Conservation (phyloP, 805 yeast species). For the Naumovozyma baii region DNA sequence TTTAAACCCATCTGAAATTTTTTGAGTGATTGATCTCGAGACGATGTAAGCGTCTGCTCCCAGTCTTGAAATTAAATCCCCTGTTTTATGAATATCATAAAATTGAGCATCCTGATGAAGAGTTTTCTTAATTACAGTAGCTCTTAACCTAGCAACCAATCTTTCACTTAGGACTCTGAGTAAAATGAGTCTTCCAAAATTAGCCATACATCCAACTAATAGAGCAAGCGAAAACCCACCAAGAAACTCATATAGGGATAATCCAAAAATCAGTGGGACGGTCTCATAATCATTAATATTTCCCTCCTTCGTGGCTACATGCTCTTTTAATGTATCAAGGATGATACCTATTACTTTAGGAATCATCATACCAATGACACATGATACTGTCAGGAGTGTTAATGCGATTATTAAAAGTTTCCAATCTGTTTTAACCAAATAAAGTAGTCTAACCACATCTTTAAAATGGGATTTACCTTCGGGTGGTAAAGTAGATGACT, state of each 20-base stretch:
- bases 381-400: conserved; percentile 37
- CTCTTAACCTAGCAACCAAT: conserved; percentile 72
- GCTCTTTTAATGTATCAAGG: conserved; percentile 35
- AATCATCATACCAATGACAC: conserved; percentile 41
- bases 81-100: conserved; percentile 88
- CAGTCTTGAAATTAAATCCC: conserved; percentile 83
- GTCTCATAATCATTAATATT: too few species aligned
- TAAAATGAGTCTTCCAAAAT: conserved; percentile 56
- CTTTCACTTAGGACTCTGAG: conserved; percentile 64
- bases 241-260: conserved; percentile 42
- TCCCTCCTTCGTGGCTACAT: conserved; percentile 1
- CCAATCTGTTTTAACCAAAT: conserved; percentile 38
- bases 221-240: conserved; percentile 48
- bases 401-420: conserved; percentile 37
- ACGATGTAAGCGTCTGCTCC: conserved; percentile 88
- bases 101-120: conserved; percentile 85
- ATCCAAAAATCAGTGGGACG: conserved; percentile 2
- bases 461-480: not conserved
- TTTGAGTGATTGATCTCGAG: conserved; percentile 79
- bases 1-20: conserved; percentile 83
- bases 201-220: conserved; percentile 56
- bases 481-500: too few species aligned
- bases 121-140: conserved; percentile 66
- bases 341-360: conserved; percentile 50
- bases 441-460: conserved; percentile 29